These are phyloP conservation scores for Globisporangium parvum DNA, from an alignment of 352 stramenopile genomes.

Conservation along the genomic window DNA sequence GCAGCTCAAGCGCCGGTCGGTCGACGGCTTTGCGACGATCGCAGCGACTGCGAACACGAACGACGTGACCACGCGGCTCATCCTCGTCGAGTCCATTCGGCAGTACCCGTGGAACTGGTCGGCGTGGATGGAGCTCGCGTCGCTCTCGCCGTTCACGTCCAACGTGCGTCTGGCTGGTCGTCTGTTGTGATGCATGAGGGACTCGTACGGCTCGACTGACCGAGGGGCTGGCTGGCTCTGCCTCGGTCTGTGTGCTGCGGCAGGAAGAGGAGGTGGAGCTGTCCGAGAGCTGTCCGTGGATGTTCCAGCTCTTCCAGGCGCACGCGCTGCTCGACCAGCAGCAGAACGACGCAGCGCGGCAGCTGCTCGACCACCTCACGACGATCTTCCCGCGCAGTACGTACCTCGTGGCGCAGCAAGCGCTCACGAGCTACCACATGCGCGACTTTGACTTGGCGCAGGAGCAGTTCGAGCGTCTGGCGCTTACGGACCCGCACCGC, in stretches of 20 bases:
- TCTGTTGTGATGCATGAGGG: no score
- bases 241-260: neutral
- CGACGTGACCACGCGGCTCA: slow-evolving; percentile 52
- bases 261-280: slow-evolving; percentile 59
- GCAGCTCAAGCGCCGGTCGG: slow-evolving; percentile 15
- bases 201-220: neutral
- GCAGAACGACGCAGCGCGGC: slow-evolving; percentile 58
- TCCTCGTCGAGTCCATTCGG: slow-evolving; percentile 67
- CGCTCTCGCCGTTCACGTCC: slow-evolving; percentile 59
- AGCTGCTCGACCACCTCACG: slow-evolving; percentile 44
- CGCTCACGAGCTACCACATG: slow-evolving; percentile 75
- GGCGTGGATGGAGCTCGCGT: slow-evolving; percentile 94
- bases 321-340: slow-evolving; percentile 75
- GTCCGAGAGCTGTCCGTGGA: slow-evolving; percentile 52
- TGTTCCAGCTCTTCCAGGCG: slow-evolving; percentile 83
- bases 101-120: slow-evolving; percentile 93
- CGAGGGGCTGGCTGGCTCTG: neutral
- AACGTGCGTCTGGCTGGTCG: slow-evolving; percentile 12
- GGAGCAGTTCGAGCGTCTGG: slow-evolving; percentile 65
- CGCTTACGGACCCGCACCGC: slow-evolving; percentile 56
- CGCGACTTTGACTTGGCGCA: slow-evolving; percentile 79
- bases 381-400: slow-evolving; percentile 58
- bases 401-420: slow-evolving; percentile 73
- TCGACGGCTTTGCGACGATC: slow-evolving; percentile 16
- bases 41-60: slow-evolving; percentile 19